A percentile compares a stretch with the other conserved stretches of the same genome.
These are phyloP conservation scores for Tetrapisispora pingtungensis DNA, from an alignment of 805 yeast species.

Conservation along the genomic window DNA sequence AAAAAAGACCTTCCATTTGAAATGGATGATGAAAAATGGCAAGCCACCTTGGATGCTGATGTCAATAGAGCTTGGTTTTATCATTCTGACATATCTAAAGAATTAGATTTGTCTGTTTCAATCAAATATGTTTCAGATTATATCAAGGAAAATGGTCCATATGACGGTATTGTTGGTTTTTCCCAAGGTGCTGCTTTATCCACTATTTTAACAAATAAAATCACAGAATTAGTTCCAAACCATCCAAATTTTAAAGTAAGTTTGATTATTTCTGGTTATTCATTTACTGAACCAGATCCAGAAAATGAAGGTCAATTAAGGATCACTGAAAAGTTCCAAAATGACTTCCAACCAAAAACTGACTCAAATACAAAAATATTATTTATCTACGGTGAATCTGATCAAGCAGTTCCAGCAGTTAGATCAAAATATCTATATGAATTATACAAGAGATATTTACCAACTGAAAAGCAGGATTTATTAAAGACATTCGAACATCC, in stretches of 20 bases:
- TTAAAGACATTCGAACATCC: slow-evolving; percentile 64
- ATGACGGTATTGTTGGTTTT: slow-evolving; percentile 82
- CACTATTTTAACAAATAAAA: slow-evolving; percentile 54
- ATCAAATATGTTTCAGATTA: slow-evolving; percentile 39
- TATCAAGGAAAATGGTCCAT: slow-evolving; percentile 62
- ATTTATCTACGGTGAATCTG: slow-evolving; percentile 78
- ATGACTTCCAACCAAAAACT: slow-evolving; percentile 25
- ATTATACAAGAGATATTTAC: slow-evolving; percentile 31
- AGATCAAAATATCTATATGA: slow-evolving; percentile 54
- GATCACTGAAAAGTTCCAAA: slow-evolving; percentile 29
- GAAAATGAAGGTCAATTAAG: slow-evolving; percentile 26
- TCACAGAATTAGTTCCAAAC: slow-evolving; percentile 42
- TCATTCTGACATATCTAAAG: slow-evolving; percentile 38
- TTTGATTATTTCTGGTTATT: slow-evolving; percentile 62
- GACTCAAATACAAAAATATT: slow-evolving; percentile 38
- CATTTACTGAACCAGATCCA: slow-evolving; percentile 35
- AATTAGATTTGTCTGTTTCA: slow-evolving; percentile 43
- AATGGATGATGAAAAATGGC: slow-evolving; percentile 43
- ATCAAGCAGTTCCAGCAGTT: slow-evolving; percentile 71
- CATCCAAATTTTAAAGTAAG: slow-evolving; percentile 53
- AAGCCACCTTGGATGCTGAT: slow-evolving; percentile 37
- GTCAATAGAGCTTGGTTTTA: slow-evolving; percentile 68
- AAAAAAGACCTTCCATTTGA: slow-evolving; percentile 69
- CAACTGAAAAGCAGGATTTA: slow-evolving; percentile 29
- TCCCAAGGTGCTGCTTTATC: slow-evolving; percentile 92